phyloP scores from a whole-genome alignment of 805 yeast genomes.

The Clavispora phyllophila region DNA sequence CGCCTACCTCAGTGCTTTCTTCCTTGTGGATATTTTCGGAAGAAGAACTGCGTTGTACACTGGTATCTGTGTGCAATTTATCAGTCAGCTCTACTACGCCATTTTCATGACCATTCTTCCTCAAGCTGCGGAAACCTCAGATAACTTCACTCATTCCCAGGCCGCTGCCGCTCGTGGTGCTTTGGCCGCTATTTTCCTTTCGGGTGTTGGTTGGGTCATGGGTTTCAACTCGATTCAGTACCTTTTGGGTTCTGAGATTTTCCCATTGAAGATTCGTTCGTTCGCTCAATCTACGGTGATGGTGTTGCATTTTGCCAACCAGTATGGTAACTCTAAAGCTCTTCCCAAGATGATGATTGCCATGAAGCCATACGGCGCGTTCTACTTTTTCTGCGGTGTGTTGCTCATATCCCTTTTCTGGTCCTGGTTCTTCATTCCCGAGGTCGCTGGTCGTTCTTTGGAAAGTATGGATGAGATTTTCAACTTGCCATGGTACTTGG shows the following conservation, averaged over 20 bases:
- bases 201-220: constrained; percentile 55
- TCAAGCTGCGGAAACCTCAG: constrained; percentile 31
- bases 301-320: constrained; percentile 54
- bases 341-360: constrained; percentile 46
- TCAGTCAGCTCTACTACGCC: constrained; percentile 43
- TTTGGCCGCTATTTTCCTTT: constrained; percentile 44
- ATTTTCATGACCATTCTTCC: constrained; percentile 45
- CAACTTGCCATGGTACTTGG: constrained; percentile 51
- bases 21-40: constrained; percentile 50
- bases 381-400: constrained; percentile 46
- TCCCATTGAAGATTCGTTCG: constrained; percentile 47
- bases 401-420: constrained; percentile 37
- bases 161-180: constrained; percentile 42
- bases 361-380: constrained; percentile 45
- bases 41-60: constrained; percentile 44
- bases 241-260: constrained; percentile 49
- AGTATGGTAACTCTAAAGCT: constrained; percentile 54
- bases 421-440: constrained; percentile 48
- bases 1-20: constrained; percentile 48
- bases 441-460: constrained; percentile 44
- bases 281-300: constrained; percentile 48
- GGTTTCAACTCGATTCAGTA: constrained; percentile 57
- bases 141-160: constrained; percentile 25
- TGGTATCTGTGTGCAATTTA: constrained; percentile 42
- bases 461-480: constrained; percentile 50